Conservation (phyloP, 768 basidiomycete genomes). For the Austroboletus eburneus region DNA sequence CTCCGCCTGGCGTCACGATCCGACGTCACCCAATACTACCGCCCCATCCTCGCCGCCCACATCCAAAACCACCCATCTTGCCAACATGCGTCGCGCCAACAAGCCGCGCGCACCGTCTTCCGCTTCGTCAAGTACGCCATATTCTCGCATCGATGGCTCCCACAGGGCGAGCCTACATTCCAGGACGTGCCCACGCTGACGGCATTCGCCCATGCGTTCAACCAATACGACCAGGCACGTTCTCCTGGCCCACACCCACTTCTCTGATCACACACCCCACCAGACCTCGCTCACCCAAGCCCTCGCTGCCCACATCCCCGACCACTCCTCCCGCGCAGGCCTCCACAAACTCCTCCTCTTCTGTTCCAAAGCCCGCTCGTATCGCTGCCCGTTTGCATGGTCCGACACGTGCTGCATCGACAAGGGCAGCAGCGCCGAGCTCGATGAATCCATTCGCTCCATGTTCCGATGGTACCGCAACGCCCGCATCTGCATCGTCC, state of each 20-base stretch:
- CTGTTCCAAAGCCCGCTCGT: conserved; percentile 9
- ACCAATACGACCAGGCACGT: conserved; percentile 4
- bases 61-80: conserved; percentile 6
- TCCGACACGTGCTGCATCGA: conserved; percentile 23
- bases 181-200: conserved; percentile 4
- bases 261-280: not conserved
- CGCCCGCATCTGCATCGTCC: conserved; percentile 15
- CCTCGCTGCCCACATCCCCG: not conserved
- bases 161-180: conserved; percentile 10
- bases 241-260: not conserved
- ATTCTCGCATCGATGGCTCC: conserved; percentile 14
- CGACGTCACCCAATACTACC: conserved; percentile 2
- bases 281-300: not conserved
- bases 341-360: conserved; percentile 8
- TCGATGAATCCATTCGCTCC: conserved; percentile 23
- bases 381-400: conserved; percentile 14
- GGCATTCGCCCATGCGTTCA: not conserved
- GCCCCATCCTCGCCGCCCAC: conserved; percentile 1
- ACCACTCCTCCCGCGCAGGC: not conserved
- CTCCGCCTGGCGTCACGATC: conserved; percentile 5
- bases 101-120: not conserved
- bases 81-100: not conserved
- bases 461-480: conserved; percentile 28
- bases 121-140: conserved; percentile 11
- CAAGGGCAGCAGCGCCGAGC: conserved; percentile 22